These are phyloP conservation scores for Elsinoe australis DNA, from an alignment of 2,329 filamentous ascomycete species.

Conservation along the genomic window DNA sequence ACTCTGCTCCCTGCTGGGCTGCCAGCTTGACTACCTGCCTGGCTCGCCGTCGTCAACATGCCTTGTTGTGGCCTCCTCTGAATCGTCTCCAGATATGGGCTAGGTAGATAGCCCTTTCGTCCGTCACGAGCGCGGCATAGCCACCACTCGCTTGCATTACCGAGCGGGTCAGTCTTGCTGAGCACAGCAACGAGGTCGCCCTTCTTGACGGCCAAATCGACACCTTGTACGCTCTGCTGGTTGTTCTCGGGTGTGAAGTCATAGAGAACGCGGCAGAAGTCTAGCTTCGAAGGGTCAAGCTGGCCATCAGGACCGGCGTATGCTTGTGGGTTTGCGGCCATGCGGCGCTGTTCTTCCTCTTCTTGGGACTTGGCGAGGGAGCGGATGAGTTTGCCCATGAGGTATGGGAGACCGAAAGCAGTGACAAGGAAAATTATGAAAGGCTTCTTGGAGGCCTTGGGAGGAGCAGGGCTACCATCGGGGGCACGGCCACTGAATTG, in stretches of 20 bases:
- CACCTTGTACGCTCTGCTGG: slow-evolving; percentile 46
- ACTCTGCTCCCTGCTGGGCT: slow-evolving; percentile 43
- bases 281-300: slow-evolving; percentile 81
- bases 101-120: slow-evolving; percentile 82
- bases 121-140: slow-evolving; percentile 84
- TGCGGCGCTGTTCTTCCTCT: slow-evolving; percentile 62
- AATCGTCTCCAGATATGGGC: slow-evolving; percentile 78
- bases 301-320: slow-evolving; percentile 40
- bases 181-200: slow-evolving; percentile 92
- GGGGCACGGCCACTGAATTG: slow-evolving; percentile 57
- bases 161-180: slow-evolving; percentile 83
- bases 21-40: slow-evolving; percentile 35
- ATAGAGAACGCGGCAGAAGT: slow-evolving; percentile 91
- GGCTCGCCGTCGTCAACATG: slow-evolving; percentile 38
- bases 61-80: slow-evolving; percentile 46
- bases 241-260: slow-evolving; percentile 80
- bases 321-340: slow-evolving; percentile 44
- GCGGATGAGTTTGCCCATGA: slow-evolving; percentile 94
- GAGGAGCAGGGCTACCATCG: slow-evolving; percentile 58
- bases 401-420: slow-evolving; percentile 88
- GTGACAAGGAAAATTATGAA: slow-evolving; percentile 93
- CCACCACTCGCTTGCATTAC: slow-evolving; percentile 95
- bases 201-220: slow-evolving; percentile 88
- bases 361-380: slow-evolving; percentile 76
- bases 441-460: slow-evolving; percentile 83